phyloP scores from a whole-genome alignment of 805 yeast genomes.

The Saturnispora mendoncae region DNA sequence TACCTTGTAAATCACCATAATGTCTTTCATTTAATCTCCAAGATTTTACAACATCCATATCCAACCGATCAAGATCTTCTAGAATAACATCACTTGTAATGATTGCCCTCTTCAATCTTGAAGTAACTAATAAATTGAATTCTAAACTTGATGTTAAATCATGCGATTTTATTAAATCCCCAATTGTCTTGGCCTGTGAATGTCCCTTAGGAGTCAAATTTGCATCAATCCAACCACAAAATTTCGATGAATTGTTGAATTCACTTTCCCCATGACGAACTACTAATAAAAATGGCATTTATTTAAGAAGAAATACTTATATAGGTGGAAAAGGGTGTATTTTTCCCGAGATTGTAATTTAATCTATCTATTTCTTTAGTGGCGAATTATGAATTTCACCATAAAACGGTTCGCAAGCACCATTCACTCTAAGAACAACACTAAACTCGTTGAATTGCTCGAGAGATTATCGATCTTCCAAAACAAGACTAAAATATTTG shows the following conservation, averaged over 20 bases:
- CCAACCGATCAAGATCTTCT: conserved; percentile 43
- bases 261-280: conserved; percentile 80
- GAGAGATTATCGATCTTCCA: conserved; percentile 26
- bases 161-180: conserved; percentile 40
- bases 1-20: conserved; percentile 76
- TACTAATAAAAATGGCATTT: conserved; percentile 34
- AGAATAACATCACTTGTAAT: conserved; percentile 65
- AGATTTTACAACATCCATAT: conserved; percentile 45
- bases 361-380: not conserved
- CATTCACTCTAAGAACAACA: conserved; percentile 23
- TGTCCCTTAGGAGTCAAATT: conserved; percentile 58
- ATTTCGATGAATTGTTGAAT: conserved; percentile 65
- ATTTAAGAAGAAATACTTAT: too few species aligned
- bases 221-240: conserved; percentile 85
- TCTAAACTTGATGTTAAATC: conserved; percentile 36
- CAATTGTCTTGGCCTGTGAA: conserved; percentile 60
- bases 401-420: conserved; percentile 9
- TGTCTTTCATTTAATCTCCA: conserved; percentile 84
- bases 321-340: too few species aligned
- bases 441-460: conserved; percentile 22
- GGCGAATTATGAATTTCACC: not conserved
- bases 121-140: conserved; percentile 36
- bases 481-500: conserved; percentile 21
- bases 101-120: conserved; percentile 63
- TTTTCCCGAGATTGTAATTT: too few species aligned